These are phyloP conservation scores for Fusarium xylarioides DNA, from an alignment of 2,329 filamentous ascomycete genomes.

Conservation along the genomic window DNA sequence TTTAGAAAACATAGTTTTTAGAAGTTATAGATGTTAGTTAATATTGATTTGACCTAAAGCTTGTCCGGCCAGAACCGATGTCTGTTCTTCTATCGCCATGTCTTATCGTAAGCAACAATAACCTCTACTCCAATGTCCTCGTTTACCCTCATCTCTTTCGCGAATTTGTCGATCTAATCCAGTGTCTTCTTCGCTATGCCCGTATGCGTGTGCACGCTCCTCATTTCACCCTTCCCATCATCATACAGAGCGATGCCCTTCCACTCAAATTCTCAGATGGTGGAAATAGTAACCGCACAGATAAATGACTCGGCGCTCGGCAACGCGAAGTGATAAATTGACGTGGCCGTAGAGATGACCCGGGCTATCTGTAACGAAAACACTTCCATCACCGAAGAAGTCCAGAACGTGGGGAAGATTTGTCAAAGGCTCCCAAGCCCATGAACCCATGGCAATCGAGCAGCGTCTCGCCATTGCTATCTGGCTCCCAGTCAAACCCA, in stretches of 20 bases:
- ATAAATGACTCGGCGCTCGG: neutral
- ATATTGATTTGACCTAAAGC: neutral
- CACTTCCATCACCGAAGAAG: neutral
- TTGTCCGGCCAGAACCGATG: neutral
- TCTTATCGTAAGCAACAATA: no score
- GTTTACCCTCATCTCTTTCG: neutral
- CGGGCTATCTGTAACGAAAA: neutral
- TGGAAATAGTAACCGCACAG: neutral
- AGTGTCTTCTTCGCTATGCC: neutral
- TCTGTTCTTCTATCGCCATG: no score
- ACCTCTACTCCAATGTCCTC: neutral
- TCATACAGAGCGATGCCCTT: neutral
- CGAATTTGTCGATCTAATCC: neutral
- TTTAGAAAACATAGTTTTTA: neutral
- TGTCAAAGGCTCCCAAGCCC: neutral
- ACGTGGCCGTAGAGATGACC: neutral
- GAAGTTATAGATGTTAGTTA: fast-evolving
- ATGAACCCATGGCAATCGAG: neutral
- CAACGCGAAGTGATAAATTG: neutral
- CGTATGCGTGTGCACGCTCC: neutral
- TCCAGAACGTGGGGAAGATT: neutral
- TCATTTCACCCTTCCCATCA: neutral
- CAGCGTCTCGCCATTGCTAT: no score
- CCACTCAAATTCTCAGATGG: neutral
- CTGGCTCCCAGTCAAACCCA: no score